Base-by-base conservation (phyloP, 2,329 filamentous ascomycete species). In the Fusarium bulbicola region DNA sequence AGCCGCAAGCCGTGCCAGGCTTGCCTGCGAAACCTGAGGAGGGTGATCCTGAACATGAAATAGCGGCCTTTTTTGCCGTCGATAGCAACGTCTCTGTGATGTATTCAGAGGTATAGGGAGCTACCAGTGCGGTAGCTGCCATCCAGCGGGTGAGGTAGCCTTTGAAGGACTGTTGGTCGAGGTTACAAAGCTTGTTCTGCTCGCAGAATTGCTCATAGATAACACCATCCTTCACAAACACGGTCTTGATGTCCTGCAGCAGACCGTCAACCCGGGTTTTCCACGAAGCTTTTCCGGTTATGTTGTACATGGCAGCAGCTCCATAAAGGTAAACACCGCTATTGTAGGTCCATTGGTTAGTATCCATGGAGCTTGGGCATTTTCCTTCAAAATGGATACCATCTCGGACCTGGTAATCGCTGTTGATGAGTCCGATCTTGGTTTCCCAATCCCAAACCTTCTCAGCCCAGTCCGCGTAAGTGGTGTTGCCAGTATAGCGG, bases 401-500 rank as follows among this genome's bases (percentile, higher is more conserved):
- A 64, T 87, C 92, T 73, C 83, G 88, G 21, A 93, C 83, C 54
- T 85, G 82, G 77, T 84, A 90, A 13, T 87, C 80, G 7, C 78
- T 70, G 47, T 84, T 86, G 74, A 93, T 91, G 60, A 94, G 85
- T 0, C 87, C 86, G 12, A 87, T 83, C 0, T 79, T 75, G 10
- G 80, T 77, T 73, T 90, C 85, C 92, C 92, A 94, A 52, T 91
- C 86, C 79, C 91, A 97, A 13, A 92, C 85, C 75, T 86, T 91
- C 66, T 89, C 86, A 0, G 93, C 94, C 92, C 92, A 95, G 18
- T 93, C 87, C 11, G 88, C 86, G 79, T 97, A 97, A 0, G 93
- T 96, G 61, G 87, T 78, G 81, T 97, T 96, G 57, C 90, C 89
- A 0, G 94, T 97, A 82, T 93, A 96, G 15, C 91, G 86, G 1